Conservation (phyloP, 202 grass and related monocot genomes). For the Brachypodium distachyon region DNA sequence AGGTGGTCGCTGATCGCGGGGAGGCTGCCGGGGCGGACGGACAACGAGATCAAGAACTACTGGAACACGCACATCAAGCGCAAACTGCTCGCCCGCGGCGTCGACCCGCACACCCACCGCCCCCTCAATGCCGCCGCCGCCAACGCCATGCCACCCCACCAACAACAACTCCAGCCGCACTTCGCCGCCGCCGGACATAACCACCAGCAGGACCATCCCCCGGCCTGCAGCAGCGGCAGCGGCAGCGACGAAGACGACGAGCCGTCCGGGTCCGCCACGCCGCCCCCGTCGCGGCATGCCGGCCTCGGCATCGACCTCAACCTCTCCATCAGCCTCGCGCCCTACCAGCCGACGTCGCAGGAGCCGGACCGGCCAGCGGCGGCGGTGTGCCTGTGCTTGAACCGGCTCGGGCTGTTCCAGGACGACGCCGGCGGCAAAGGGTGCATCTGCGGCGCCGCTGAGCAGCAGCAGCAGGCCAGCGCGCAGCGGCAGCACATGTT, state of each 20-base stretch:
- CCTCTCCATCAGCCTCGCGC: conserved; percentile 78
- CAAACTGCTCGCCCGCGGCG: conserved; percentile 67
- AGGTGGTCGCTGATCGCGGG: conserved; percentile 96
- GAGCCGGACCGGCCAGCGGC: not conserved
- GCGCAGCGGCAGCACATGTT: conserved; percentile 42
- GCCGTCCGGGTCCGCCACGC: conserved; percentile 18
- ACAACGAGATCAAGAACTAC: conserved; percentile 99
- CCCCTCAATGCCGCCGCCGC: conserved; percentile 33
- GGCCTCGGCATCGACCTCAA: conserved; percentile 75
- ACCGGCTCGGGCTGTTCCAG: conserved; percentile 56
- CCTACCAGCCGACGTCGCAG: conserved; percentile 29
- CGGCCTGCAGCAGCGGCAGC: not conserved
- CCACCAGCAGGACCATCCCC: too few relatives aligned
- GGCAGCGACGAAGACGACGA: conserved; percentile 41
- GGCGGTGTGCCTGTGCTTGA: conserved; percentile 53
- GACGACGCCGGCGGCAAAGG: conserved; percentile 15
- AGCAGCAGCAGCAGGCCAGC: conserved; percentile 24
- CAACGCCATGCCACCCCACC: not conserved
- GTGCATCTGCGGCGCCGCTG: conserved; percentile 41
- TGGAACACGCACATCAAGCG: conserved; percentile 99
- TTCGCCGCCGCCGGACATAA: not conserved
- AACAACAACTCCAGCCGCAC: not conserved
- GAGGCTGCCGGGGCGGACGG: conserved; percentile 65
- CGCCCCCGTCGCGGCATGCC: not conserved
- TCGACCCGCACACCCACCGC: conserved; percentile 82